A percentile compares a stretch with the other conserved stretches of the same genome.
Evolutionary conservation across 1,139 yeast species (phyloP).

Genomic region (Pichia kudriavzevii): DNA sequence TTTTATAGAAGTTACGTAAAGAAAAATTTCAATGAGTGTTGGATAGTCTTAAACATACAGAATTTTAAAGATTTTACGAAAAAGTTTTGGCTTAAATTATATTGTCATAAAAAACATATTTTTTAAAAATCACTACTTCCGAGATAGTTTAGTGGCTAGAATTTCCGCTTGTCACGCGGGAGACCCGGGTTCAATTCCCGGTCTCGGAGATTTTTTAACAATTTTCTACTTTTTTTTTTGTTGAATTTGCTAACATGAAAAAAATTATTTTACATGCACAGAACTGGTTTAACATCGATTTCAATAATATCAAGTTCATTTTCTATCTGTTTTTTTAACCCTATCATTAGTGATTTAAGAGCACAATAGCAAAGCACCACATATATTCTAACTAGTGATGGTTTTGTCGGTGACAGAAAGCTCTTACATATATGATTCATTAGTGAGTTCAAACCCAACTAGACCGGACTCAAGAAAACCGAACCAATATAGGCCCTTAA

Average conservation of each 20-base stretch:
- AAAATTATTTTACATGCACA: background rate
- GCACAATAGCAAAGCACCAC: too few relatives aligned
- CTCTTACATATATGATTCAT: slow-evolving; percentile 68
- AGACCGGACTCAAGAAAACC: slow-evolving; percentile 62
- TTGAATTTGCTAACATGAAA: background rate
- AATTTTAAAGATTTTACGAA: background rate
- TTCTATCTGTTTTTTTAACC: background rate
- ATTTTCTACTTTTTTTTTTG: background rate
- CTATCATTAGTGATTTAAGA: too few relatives aligned
- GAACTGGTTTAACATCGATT: too few relatives aligned
- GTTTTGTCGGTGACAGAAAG: slow-evolving; percentile 81
- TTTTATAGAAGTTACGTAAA: too few relatives aligned
- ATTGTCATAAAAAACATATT: background rate
- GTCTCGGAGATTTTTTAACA: slow-evolving; percentile 16
- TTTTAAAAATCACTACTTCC: slow-evolving; percentile 6
- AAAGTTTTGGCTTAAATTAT: background rate
- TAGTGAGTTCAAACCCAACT: slow-evolving; percentile 28
- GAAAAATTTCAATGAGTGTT: too few relatives aligned
- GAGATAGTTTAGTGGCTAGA: slow-evolving; percentile 21
- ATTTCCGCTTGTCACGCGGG: slow-evolving; percentile 22
- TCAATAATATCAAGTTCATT: too few relatives aligned
- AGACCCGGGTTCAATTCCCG: slow-evolving; percentile 22
- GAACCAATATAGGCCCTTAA: slow-evolving; percentile 77
- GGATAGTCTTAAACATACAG: too few relatives aligned
- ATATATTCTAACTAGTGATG: too few relatives aligned